Evolutionary conservation across 495 filamentous ascomycete species (phyloP).

Genomic region (Xylaria scruposa): DNA sequence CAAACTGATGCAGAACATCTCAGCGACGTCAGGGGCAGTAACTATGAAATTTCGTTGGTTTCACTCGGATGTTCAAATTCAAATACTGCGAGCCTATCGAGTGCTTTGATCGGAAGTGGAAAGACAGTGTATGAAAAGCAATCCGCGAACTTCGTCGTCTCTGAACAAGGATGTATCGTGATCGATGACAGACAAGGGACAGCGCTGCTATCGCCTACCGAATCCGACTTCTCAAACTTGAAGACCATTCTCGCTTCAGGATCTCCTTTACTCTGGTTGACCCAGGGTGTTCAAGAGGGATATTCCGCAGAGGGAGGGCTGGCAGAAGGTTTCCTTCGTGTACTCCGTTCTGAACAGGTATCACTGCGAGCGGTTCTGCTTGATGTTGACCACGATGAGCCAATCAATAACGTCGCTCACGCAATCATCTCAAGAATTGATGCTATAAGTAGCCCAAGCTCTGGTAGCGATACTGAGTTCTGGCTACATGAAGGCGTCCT

Average conservation of each 20-base stretch:
- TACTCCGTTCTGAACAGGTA: slow-evolving; percentile 30
- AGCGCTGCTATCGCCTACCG: neutral
- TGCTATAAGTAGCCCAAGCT: slow-evolving; percentile 25
- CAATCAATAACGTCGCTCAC: slow-evolving; percentile 2
- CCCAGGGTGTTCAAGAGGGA: slow-evolving; percentile 7
- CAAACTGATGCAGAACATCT: neutral
- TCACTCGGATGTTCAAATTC: slow-evolving; percentile 7
- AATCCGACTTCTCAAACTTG: neutral
- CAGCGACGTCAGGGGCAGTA: neutral
- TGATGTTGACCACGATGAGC: slow-evolving; percentile 29
- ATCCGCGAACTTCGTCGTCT: neutral
- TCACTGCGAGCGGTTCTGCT: slow-evolving; percentile 27
- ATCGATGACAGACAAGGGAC: slow-evolving; percentile 14
- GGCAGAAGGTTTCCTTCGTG: slow-evolving; percentile 32
- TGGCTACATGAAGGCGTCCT: slow-evolving; percentile 37
- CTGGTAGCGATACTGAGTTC: slow-evolving; percentile 33
- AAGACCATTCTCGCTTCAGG: slow-evolving; percentile 8
- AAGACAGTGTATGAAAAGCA: neutral
- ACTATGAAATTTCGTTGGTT: slow-evolving; percentile 8
- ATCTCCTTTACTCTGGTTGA: slow-evolving; percentile 4
- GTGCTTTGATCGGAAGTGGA: neutral
- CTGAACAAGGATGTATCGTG: neutral
- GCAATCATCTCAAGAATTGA: slow-evolving; percentile 24
- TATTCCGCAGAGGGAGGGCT: slow-evolving; percentile 14
- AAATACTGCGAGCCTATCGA: neutral